Evolutionary conservation across 352 stramenopile genomes (phyloP), one percentile per base, ranked within the genome.

Genomic region (Pseudoperonospora humuli): DNA sequence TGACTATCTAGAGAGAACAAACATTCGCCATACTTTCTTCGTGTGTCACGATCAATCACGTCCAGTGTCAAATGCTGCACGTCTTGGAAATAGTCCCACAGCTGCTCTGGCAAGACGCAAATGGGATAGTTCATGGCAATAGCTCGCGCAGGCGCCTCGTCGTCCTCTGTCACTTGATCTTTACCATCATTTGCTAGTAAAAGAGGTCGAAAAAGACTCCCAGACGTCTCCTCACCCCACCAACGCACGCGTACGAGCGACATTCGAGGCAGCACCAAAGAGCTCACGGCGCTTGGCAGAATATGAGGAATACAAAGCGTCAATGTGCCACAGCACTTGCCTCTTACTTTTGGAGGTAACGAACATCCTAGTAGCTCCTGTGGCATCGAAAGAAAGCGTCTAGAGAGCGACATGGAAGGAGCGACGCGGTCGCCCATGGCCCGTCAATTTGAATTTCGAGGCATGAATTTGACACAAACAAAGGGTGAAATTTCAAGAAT

Each of bases 21-120:
- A 25, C 61, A 73, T 17, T 55, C 44, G 3, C 75, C 75, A 18
- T 67, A 47, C 21, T 68, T 67, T 15, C 50, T 69, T 8, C 70
- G 44, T 1, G 64, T 67, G 2, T 21, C 23, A 24, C 67, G 67
- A 39, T 89, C 74, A 20, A 85, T 70, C 42, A 89, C 70, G 19
- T 89, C 76, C 14, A 86, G 34, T 26, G 54, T 46, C 18, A 89
- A 50, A 42, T 78, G 38, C 41, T 56, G 53, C 72, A 81, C 78
- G 38, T 81, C 72, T 8, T 57, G 39, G 18, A 84, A 73, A 45
- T 84, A 84, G 21, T 67, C 72, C 15, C 70, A 13, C n/a, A 84
- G 44, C 19, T 64, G 52, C 14, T 54, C 40, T 0, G 70, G 49
- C 5, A 39, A 29, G 19, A 67, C 72, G 5, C 21, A 47, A 7